Evolutionary conservation across 805 yeast species (phyloP), one percentile per base, ranked within the genome.

Genomic region (Priceomyces medius): DNA sequence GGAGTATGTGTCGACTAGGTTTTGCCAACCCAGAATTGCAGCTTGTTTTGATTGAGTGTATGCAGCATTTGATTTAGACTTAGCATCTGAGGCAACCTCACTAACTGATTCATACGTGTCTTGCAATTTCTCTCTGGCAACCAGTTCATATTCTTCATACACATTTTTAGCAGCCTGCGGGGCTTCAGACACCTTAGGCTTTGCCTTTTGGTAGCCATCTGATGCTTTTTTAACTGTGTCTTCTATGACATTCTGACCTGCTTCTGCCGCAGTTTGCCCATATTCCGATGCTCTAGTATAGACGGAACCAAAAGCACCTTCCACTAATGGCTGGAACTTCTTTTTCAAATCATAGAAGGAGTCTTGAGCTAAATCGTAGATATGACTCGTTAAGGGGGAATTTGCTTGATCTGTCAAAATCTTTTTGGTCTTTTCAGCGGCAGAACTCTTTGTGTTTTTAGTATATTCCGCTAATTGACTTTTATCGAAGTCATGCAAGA

Each of bases 1-100:
- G 2, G 75, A 61, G 74, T 76, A 74, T 7, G 64, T 53, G 20
- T 66, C 58, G 40, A 73, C 62, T 7, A 55, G 34, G 20, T 33
- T 24, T 14, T 19, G 17, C 49, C 47, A 26, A 40, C 40, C 37
- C 24, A 32, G 40, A 10, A 29, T 27, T 13, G 35, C 39, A 3
- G 37, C 44, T 9, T 42, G 39, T 10, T 41, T 38, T 8, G 36
- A 26, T 12, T 20, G 40, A 7, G 23, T 7, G 16, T 31, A 26
- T 4, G 36, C 37, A 13, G 12, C 24, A 6, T 16, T 19, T 3
- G 31, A 8, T 16, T 32, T 38, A 18, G 40, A 42, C 20, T 43
- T 36, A 2, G 39, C 38, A 21, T 21, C 23, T 7, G 38, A 31
- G 20, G 42, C 43, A 12, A 34, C 33, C 7, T 42, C 42, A 29